phyloP scores from a whole-genome alignment of 2,329 filamentous ascomycete species.

The Didymella keratinophila region DNA sequence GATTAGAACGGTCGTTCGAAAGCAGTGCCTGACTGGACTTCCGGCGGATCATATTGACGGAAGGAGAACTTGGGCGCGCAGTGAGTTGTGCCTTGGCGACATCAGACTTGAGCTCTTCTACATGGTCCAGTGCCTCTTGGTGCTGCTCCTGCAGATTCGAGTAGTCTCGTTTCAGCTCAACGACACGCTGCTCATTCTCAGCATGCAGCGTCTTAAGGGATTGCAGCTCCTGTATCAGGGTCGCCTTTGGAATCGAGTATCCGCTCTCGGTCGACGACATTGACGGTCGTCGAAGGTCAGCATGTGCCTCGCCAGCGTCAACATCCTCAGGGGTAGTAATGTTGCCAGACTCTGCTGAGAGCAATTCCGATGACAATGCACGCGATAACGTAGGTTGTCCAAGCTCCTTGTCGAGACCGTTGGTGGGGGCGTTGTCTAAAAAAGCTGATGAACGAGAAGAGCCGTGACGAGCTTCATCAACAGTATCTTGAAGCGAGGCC shows the following conservation, averaged over 20 bases:
- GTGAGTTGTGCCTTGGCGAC: slow-evolving; percentile 76
- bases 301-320: slow-evolving; percentile 69
- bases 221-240: slow-evolving; percentile 68
- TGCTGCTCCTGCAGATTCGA: slow-evolving; percentile 84
- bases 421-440: slow-evolving; percentile 78
- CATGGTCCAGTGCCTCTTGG: slow-evolving; percentile 79
- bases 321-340: slow-evolving; percentile 40
- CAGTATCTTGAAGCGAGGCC: slow-evolving; percentile 82
- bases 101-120: slow-evolving; percentile 90
- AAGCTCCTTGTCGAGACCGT: slow-evolving; percentile 71
- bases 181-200: slow-evolving; percentile 80
- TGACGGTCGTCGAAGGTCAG: slow-evolving; percentile 55
- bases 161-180: slow-evolving; percentile 78
- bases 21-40: slow-evolving; percentile 92
- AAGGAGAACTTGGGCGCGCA: slow-evolving; percentile 66
- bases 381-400: slow-evolving; percentile 79
- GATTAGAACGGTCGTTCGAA: slow-evolving; percentile 86
- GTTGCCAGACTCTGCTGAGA: slow-evolving; percentile 75
- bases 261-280: slow-evolving; percentile 30
- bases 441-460: slow-evolving; percentile 76
- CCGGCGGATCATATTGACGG: slow-evolving; percentile 83
- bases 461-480: slow-evolving; percentile 78
- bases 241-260: slow-evolving; percentile 24
- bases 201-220: slow-evolving; percentile 72
- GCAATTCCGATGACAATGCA: slow-evolving; percentile 93